Percentiles rank a stretch among this genome's conserved stretches.
phyloP scores from a whole-genome alignment of 768 basidiomycete genomes.

The Lactifluus pinguis region DNA sequence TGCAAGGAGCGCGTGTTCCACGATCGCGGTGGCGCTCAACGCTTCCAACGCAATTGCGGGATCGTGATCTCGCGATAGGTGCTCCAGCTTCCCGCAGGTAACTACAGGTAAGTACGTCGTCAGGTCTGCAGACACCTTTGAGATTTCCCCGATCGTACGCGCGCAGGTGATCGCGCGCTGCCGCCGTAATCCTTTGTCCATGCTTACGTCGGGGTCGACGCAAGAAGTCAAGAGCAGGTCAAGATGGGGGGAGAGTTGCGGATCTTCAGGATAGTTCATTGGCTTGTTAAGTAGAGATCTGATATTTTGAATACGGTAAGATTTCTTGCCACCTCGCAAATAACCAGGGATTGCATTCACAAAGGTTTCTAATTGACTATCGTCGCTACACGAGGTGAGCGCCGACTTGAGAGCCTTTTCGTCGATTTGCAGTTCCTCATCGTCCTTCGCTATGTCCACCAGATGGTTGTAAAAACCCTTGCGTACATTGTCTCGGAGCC shows the following conservation, averaged over 20 bases:
- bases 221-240: slow-evolving; percentile 5
- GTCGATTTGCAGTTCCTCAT: too few species aligned
- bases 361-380: neutral
- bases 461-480: neutral
- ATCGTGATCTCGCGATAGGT: neutral
- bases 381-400: neutral
- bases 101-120: neutral
- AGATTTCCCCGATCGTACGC: slow-evolving; percentile 6
- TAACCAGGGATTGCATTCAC: neutral
- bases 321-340: neutral
- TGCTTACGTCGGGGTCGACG: neutral
- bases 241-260: neutral
- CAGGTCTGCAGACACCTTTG: neutral
- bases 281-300: neutral
- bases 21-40: neutral
- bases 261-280: neutral
- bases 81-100: neutral
- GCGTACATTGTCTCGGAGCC: neutral
- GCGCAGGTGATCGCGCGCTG: slow-evolving; percentile 9
- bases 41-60: neutral
- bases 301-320: neutral
- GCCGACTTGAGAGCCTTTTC: neutral
- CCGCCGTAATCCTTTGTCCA: slow-evolving; percentile 2
- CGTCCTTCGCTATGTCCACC: neutral
- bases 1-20: neutral